Base-by-base conservation (phyloP, 1,284 basidiomycete genomes). In the Volvariella volvacea region DNA sequence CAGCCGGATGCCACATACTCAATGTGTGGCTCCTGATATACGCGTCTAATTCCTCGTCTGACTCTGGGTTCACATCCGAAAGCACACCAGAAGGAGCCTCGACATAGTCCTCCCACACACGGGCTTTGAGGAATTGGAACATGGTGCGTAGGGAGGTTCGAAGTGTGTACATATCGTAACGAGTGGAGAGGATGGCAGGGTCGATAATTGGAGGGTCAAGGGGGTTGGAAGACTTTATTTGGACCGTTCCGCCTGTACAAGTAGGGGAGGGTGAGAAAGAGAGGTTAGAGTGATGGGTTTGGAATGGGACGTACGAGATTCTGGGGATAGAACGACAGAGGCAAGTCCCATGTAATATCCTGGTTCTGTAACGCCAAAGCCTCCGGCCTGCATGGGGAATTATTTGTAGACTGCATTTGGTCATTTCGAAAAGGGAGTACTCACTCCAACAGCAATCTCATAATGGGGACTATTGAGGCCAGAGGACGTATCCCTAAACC, bases 51-150 rank as follows among this genome's bases (percentile, higher is more conserved):
- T 46, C 45, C 10, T 38, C 49, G 6, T 50, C 49, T 2, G 41
- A 20, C 4, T 17, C 39, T 6, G 54, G 54, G 2, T 41, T 21
- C 6, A 55, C 33, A n/a, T n/a, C n/a, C n/a, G n/a, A n/a, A n/a
- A n/a, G n/a, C n/a, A n/a, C n/a, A n/a, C n/a, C n/a, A n/a, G n/a
- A n/a, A n/a, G n/a, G n/a, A n/a, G n/a, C n/a, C n/a, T n/a, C n/a
- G 9, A 54, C 46, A 43, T 52, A 56, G 16, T 48, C 52, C 7
- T 42, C 41, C 49, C 50, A 57, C 3, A 48, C 45, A 0, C 45
- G 44, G 3, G 52, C 48, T n/a, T 44, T 6, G 17, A 53, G 8
- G 43, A 57, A 52, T 9, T 41, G 34, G 9, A 46, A 40, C 3
- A 46, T 37, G 22, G 32, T 39, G 6, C 45, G 28, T n/a, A 54